A percentile compares a stretch with the other conserved stretches of the same genome.
Conservation (phyloP, 2,329 filamentous ascomycete genomes). For the Aureobasidium lini region DNA sequence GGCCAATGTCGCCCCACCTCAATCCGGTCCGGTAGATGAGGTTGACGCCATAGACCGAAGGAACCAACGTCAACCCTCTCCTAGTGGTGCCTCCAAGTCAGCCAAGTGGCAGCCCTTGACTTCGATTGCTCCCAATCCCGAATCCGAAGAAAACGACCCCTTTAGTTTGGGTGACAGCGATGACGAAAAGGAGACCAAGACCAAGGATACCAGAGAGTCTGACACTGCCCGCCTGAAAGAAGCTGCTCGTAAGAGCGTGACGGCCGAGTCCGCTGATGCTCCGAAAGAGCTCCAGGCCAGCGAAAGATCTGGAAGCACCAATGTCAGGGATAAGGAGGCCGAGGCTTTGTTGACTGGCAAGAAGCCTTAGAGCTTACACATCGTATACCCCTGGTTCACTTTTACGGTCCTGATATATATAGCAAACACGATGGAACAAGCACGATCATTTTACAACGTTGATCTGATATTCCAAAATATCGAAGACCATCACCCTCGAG, state of each 20-base stretch:
- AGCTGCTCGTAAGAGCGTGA: conserved; percentile 44
- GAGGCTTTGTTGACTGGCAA: conserved; percentile 34
- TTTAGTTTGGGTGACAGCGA: conserved; percentile 96
- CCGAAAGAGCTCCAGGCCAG: conserved; percentile 29
- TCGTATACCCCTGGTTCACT: not conserved
- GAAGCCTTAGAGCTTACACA: not conserved
- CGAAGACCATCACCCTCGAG: not conserved
- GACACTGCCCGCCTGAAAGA: conserved; percentile 45
- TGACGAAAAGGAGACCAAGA: conserved; percentile 75
- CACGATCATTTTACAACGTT: not conserved
- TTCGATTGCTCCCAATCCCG: conserved; percentile 73
- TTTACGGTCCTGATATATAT: not conserved
- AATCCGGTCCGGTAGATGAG: conserved; percentile 64
- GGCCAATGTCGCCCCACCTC: conserved; percentile 49
- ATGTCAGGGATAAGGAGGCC: conserved; percentile 38
- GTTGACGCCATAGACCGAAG: conserved; percentile 64
- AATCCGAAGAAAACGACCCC: conserved; percentile 80
- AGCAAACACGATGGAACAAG: not conserved
- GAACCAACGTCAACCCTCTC: conserved; percentile 16
- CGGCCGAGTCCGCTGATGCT: conserved; percentile 32
- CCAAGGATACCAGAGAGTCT: conserved; percentile 51
- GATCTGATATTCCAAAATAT: not conserved
- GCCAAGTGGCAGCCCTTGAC: conserved; percentile 98
- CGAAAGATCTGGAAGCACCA: conserved; percentile 35
- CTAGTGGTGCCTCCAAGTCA: conserved; percentile 43